Evolutionary conservation across 768 basidiomycete species (phyloP).

Genomic region (Tricholoma sp.): DNA sequence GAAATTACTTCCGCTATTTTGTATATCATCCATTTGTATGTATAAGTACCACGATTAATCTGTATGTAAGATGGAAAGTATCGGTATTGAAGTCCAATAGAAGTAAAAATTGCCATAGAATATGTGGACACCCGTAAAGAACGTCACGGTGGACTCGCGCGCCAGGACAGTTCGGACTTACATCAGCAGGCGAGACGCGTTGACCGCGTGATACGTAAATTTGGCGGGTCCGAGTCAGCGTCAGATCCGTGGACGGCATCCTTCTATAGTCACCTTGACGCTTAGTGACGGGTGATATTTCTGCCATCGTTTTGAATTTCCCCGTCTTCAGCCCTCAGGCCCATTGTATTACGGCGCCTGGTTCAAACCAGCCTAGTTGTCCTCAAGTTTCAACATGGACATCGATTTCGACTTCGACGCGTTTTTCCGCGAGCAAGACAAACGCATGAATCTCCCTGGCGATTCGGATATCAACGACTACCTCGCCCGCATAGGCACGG

Average conservation of each 20-base stretch:
- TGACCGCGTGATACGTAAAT: no score
- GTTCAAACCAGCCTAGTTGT: background rate
- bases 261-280: no score
- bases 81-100: background rate
- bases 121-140: no score
- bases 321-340: background rate
- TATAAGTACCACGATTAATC: background rate
- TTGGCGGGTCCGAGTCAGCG: no score
- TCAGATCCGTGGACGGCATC: no score
- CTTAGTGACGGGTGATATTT: no score
- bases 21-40: background rate
- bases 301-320: background rate
- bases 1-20: background rate
- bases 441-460: slow-evolving; percentile 47
- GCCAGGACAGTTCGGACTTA: no score
- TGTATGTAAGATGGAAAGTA: background rate
- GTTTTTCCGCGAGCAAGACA: slow-evolving; percentile 54
- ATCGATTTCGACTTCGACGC: slow-evolving; percentile 20
- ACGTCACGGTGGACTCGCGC: no score
- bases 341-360: background rate
- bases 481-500: slow-evolving; percentile 25
- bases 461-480: slow-evolving; percentile 45
- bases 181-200: no score
- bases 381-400: background rate
- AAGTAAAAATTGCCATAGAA: no score